phyloP scores from a whole-genome alignment of 352 stramenopile species.

The Phytopythium aichiense region DNA sequence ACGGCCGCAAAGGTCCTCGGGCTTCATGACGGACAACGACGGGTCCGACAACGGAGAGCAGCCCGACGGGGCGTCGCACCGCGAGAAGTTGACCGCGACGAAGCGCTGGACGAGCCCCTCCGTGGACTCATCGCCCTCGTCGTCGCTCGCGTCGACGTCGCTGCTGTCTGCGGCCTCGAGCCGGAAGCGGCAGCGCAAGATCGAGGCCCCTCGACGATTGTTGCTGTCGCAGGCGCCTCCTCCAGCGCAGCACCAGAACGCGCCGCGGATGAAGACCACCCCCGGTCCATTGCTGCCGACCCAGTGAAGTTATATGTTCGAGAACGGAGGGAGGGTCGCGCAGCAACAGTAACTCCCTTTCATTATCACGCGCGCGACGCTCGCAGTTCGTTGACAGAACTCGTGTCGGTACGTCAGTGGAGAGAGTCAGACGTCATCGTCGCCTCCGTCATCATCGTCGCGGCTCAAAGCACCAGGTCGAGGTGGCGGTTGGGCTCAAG shows the following conservation, averaged over 20 bases:
- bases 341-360: not conserved
- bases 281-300: not conserved
- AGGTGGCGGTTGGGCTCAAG: constrained; percentile 71
- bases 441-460: too few species aligned
- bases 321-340: not conserved
- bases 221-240: not conserved
- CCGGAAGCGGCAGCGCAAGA: constrained; percentile 45
- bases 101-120: constrained; percentile 8
- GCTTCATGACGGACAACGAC: constrained; percentile 25
- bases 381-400: not conserved
- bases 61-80: constrained; percentile 1
- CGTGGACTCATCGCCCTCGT: constrained; percentile 16
- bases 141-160: constrained; percentile 9
- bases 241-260: not conserved
- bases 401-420: too few species aligned
- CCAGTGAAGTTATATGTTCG: not conserved
- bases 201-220: constrained; percentile 29
- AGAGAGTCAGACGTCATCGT: too few species aligned
- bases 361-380: not conserved
- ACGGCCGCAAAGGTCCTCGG: constrained; percentile 12
- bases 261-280: not conserved
- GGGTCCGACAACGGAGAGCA: constrained; percentile 18
- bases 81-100: constrained; percentile 5
- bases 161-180: constrained; percentile 2
- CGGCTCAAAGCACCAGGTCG: constrained; percentile 46